Evolutionary conservation across 1,284 basidiomycete species (phyloP).

Genomic region (Leccinum pallidistipes): DNA sequence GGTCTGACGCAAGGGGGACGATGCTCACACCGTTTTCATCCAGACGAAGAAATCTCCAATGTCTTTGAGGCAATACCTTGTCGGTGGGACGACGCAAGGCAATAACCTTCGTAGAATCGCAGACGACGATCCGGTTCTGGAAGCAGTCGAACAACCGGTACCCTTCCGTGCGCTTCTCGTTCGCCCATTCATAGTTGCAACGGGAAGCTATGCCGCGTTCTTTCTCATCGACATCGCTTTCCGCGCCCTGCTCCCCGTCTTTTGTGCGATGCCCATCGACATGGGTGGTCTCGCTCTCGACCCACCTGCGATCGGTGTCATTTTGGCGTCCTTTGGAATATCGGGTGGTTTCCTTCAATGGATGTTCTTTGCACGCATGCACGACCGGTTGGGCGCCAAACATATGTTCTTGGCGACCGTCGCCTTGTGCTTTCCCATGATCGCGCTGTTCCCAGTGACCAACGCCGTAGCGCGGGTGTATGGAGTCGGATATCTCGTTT

Average conservation of each 20-base stretch:
- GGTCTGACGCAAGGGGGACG: neutral
- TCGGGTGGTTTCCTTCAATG: slow-evolving; percentile 42
- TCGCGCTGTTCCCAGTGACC: slow-evolving; percentile 42
- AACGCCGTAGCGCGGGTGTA: slow-evolving; percentile 33
- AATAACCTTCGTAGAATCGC: neutral
- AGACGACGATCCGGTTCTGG: neutral
- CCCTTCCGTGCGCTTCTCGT: slow-evolving; percentile 37
- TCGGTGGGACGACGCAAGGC: slow-evolving; percentile 12
- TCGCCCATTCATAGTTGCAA: slow-evolving; percentile 41
- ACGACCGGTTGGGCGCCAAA: slow-evolving; percentile 42
- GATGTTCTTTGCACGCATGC: slow-evolving; percentile 40
- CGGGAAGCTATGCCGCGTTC: slow-evolving; percentile 42
- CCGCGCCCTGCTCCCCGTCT: slow-evolving; percentile 43
- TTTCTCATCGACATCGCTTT: slow-evolving; percentile 42
- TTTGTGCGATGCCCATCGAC: slow-evolving; percentile 43
- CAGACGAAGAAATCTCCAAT: slow-evolving; percentile 20
- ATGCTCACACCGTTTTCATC: slow-evolving; percentile 5
- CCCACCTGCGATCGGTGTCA: slow-evolving; percentile 42
- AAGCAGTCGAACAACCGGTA: slow-evolving; percentile 25
- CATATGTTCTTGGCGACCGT: slow-evolving; percentile 36
- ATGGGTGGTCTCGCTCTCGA: slow-evolving; percentile 44
- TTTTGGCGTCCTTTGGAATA: slow-evolving; percentile 41
- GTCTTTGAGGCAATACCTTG: slow-evolving; percentile 22
- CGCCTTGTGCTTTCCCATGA: slow-evolving; percentile 34
- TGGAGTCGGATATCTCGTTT: slow-evolving; percentile 25